These are phyloP conservation scores for Hypoxylon trugodes DNA, from an alignment of 495 filamentous ascomycete species.

Conservation along the genomic window DNA sequence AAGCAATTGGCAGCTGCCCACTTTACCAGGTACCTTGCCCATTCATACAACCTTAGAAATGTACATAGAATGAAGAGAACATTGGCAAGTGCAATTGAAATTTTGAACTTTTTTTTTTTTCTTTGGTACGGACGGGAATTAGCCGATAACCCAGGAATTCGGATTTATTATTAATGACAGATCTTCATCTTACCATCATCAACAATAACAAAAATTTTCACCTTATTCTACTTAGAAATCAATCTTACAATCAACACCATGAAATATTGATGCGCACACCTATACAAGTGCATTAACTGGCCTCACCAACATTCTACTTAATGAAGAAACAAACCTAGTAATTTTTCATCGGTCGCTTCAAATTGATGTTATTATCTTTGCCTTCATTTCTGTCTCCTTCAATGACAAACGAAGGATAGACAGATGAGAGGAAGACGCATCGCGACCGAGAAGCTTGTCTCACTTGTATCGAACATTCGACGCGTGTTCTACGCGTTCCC, in stretches of 20 bases:
- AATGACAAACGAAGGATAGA: too few relatives aligned
- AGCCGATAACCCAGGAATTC: constrained; percentile 10
- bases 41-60: neutral
- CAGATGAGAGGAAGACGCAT: neutral
- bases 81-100: constrained; percentile 1
- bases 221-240: constrained; percentile 2
- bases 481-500: constrained; percentile 29
- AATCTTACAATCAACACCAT: neutral
- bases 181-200: constrained; percentile 31
- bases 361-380: neutral
- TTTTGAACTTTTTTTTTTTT: neutral
- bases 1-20: neutral
- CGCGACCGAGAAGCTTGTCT: constrained; percentile 12
- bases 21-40: neutral
- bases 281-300: neutral
- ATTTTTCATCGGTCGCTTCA: neutral
- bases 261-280: neutral
- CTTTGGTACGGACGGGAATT: neutral
- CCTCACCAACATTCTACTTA: neutral
- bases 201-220: constrained; percentile 24
- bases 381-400: neutral
- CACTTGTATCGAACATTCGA: constrained; percentile 23
- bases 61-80: neutral
- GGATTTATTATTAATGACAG: constrained; percentile 25
- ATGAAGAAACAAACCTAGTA: neutral